These are phyloP conservation scores for Phytophthora sp. DNA, from an alignment of 352 stramenopile species.

Conservation along the genomic window DNA sequence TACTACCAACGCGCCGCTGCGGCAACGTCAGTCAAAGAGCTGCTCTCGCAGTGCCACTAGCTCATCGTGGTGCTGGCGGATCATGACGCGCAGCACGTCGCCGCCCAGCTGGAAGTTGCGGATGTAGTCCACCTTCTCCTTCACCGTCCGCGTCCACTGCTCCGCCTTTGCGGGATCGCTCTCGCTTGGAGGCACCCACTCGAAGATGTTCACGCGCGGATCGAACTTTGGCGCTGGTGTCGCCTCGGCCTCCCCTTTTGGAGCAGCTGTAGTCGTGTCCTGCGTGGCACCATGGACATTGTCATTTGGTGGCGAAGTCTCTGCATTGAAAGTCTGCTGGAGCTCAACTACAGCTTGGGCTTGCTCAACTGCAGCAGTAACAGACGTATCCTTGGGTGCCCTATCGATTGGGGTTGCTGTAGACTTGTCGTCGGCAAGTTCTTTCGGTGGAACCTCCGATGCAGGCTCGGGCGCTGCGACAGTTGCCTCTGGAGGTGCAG, in stretches of 20 bases:
- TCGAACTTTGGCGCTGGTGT: conserved; percentile 25
- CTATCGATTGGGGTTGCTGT: background rate
- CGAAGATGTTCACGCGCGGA: conserved; percentile 62
- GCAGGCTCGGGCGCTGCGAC: background rate
- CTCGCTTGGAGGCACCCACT: conserved; percentile 46
- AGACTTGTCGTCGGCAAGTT: background rate
- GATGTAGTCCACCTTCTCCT: conserved; percentile 51
- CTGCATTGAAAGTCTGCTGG: background rate
- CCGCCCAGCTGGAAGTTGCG: conserved; percentile 68
- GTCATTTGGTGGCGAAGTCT: background rate
- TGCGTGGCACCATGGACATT: background rate
- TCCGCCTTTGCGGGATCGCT: conserved; percentile 12
- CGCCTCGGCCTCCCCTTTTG: background rate
- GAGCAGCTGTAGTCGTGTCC: background rate
- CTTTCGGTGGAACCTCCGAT: background rate
- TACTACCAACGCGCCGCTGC: background rate
- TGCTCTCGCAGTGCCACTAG: conserved; percentile 56
- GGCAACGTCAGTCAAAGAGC: conserved; percentile 44
- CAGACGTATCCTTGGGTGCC: background rate
- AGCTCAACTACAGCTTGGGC: background rate
- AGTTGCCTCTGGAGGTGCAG: background rate
- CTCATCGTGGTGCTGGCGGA: conserved; percentile 64
- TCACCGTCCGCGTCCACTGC: conserved; percentile 52
- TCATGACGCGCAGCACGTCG: conserved; percentile 58
- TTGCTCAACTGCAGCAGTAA: background rate